A percentile compares a stretch with the other conserved stretches of the same genome.
Evolutionary conservation across 2,329 filamentous ascomycete species (phyloP).

Genomic region (Paraphoma chrysanthemicola): DNA sequence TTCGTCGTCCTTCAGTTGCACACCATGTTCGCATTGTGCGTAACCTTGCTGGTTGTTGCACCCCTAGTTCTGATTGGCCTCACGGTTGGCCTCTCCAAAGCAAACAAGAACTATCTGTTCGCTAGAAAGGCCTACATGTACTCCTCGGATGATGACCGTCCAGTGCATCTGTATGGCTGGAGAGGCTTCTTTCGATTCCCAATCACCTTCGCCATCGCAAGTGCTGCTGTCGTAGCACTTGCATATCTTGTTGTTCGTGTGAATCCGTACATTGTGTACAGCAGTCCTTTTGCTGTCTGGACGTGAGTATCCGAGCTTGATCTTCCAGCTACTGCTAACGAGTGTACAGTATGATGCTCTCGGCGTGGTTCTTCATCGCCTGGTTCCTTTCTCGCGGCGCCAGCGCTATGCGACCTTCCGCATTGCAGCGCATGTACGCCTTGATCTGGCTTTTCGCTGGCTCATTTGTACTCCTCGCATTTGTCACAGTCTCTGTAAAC

Average conservation of each 20-base stretch:
- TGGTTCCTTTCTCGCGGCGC: constrained; percentile 85
- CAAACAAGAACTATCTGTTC: constrained; percentile 90
- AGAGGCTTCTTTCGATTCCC: constrained; percentile 87
- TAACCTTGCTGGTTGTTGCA: constrained; percentile 80
- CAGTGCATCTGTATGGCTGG: constrained; percentile 74
- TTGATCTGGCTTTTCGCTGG: constrained; percentile 84
- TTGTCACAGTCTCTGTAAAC: constrained; percentile 77
- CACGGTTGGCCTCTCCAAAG: constrained; percentile 70
- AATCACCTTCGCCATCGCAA: constrained; percentile 72
- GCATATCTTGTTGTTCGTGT: constrained; percentile 79
- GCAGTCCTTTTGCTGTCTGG: constrained; percentile 87
- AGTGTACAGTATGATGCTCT: constrained; percentile 72
- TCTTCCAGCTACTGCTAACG: constrained; percentile 4
- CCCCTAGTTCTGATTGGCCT: constrained; percentile 76
- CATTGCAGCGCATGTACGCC: constrained; percentile 81
- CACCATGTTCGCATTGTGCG: constrained; percentile 86
- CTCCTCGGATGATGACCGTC: constrained; percentile 64
- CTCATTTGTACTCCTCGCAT: constrained; percentile 75
- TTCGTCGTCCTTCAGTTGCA: constrained; percentile 82
- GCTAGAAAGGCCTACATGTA: constrained; percentile 69
- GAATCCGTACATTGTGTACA: constrained; percentile 91
- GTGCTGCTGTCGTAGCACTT: constrained; percentile 72
- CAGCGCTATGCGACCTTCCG: constrained; percentile 81
- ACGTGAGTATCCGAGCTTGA: constrained; percentile 33
- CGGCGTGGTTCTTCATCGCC: constrained; percentile 78